Evolutionary conservation across 2,329 filamentous ascomycete genomes (phyloP).

Genomic region (Sporothrix pseudoabietina): DNA sequence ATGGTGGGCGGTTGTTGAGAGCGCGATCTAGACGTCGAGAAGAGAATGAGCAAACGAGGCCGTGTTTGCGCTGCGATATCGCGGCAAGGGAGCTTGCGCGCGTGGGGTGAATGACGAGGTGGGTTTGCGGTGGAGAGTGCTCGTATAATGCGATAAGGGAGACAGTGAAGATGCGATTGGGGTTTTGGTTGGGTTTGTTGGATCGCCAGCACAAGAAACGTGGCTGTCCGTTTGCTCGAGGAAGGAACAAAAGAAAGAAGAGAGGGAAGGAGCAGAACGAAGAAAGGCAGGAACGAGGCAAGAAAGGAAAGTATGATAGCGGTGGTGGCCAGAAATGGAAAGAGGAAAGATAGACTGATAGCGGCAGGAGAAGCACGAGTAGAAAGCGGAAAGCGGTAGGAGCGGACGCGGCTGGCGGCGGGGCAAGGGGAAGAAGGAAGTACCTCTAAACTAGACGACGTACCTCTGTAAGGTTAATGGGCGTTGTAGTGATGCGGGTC

Average conservation of each 20-base stretch:
- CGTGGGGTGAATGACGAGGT: not conserved
- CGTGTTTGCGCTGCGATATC: not conserved
- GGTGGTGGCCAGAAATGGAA: not conserved
- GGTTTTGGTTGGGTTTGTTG: not conserved
- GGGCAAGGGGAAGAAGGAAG: constrained; percentile 7
- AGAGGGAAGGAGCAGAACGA: not conserved
- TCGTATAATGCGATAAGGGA: not conserved
- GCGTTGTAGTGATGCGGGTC: not conserved
- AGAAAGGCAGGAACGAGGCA: not conserved
- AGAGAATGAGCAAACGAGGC: constrained; percentile 9
- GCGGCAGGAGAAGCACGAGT: not conserved
- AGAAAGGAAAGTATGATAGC: not conserved
- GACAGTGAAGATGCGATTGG: not conserved
- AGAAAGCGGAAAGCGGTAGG: not conserved
- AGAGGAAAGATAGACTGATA: not conserved
- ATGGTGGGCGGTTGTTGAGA: constrained; percentile 21
- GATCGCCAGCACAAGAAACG: constrained; percentile 4
- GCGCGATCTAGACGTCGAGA: not conserved
- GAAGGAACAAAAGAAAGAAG: not conserved
- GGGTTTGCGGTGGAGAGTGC: not conserved
- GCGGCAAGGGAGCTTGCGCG: constrained; percentile 12
- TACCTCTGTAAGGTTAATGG: not conserved
- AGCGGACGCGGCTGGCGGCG: constrained; percentile 26
- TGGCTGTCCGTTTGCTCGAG: not conserved
- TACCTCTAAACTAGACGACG: not conserved